These are phyloP conservation scores for Falciphora oryzae DNA, from an alignment of 2,329 filamentous ascomycete species.

Conservation along the genomic window DNA sequence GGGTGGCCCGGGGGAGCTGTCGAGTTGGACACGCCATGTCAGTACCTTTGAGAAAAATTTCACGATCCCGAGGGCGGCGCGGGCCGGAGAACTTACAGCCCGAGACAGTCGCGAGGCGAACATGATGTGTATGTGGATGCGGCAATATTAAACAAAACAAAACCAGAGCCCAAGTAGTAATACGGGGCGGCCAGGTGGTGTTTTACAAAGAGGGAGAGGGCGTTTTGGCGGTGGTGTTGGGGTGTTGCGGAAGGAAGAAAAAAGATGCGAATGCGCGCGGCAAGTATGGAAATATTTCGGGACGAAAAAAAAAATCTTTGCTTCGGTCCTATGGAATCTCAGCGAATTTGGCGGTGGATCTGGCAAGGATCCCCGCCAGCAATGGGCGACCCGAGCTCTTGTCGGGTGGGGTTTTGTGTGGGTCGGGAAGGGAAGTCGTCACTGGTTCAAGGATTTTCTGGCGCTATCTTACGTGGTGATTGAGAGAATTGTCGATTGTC, in stretches of 20 bases:
- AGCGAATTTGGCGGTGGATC: conserved; percentile 8
- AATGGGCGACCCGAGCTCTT: neutral
- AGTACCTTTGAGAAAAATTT: conserved; percentile 18
- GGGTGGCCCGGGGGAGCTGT: conserved; percentile 72
- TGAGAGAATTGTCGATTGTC: neutral
- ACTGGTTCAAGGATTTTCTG: neutral
- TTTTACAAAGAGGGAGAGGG: conserved; percentile 23
- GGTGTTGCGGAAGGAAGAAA: conserved; percentile 19
- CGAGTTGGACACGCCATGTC: conserved; percentile 13
- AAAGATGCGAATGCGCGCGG: conserved; percentile 13
- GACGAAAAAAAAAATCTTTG: conserved; percentile 9
- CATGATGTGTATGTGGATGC: conserved; percentile 48
- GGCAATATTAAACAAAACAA: conserved; percentile 9
- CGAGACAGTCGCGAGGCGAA: conserved; percentile 65
- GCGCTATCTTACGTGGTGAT: neutral
- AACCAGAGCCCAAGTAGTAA: conserved; percentile 25
- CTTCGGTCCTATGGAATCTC: conserved; percentile 9
- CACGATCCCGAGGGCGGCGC: conserved; percentile 8
- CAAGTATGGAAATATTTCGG: conserved; percentile 1
- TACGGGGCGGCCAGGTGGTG: conserved; percentile 28
- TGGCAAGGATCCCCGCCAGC: neutral
- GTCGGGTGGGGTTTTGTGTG: neutral
- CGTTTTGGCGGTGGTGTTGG: conserved; percentile 8
- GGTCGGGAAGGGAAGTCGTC: neutral
- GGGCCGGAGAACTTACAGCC: conserved; percentile 58